These are phyloP conservation scores for Nicotiana noctiflora DNA, from an alignment of 257 asterid genomes.

Conservation along the genomic window DNA sequence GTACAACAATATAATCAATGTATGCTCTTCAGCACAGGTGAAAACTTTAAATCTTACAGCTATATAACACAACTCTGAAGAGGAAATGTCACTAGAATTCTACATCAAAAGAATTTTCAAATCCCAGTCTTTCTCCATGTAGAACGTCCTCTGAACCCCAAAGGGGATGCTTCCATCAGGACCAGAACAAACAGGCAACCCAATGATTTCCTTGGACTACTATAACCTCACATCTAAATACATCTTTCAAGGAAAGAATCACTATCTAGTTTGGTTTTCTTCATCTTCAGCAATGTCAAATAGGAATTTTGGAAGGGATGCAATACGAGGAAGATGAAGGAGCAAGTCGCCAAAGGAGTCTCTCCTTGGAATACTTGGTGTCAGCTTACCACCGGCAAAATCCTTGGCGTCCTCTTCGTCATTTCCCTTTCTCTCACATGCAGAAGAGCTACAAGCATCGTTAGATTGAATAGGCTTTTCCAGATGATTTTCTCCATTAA, in stretches of 20 bases:
- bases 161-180: neutral
- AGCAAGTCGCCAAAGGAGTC: slow-evolving; percentile 67
- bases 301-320: slow-evolving; percentile 52
- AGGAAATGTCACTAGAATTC: neutral
- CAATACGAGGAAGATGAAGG: slow-evolving; percentile 60
- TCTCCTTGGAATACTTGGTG: slow-evolving; percentile 39
- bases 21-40: neutral
- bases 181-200: slow-evolving; percentile 4
- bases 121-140: slow-evolving; percentile 6
- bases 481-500: slow-evolving; percentile 23
- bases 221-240: neutral
- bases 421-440: slow-evolving; percentile 11
- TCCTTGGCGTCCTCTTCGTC: slow-evolving; percentile 20
- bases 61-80: neutral
- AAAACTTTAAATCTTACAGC: neutral
- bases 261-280: slow-evolving; percentile 25
- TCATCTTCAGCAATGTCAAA: slow-evolving; percentile 49
- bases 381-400: slow-evolving; percentile 19
- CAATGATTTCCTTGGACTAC: slow-evolving; percentile 8
- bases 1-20: neutral
- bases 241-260: neutral
- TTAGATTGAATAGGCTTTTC: slow-evolving; percentile 24
- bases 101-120: neutral
- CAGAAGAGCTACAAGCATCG: slow-evolving; percentile 14
- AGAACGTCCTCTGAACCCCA: neutral